Evolutionary conservation across 495 filamentous ascomycete species (phyloP), one percentile per base, ranked within the genome.

Genomic region (Annulohypoxylon bovei): DNA sequence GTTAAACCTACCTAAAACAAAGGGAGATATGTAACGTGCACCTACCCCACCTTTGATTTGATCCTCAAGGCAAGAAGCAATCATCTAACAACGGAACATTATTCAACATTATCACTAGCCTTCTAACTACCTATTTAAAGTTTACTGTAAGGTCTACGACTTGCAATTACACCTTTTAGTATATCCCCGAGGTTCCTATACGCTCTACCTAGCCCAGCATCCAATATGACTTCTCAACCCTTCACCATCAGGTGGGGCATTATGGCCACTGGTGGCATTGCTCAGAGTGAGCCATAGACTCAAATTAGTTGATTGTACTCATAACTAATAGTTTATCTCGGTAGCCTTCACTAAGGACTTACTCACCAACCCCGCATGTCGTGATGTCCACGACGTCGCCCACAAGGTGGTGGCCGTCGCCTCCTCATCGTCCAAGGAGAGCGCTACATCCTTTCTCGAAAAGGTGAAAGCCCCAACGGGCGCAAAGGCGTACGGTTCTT

Each of bases 391-490:
- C 63, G 93, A 97, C 73, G 82, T 98, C 72, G 82, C 84, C 44
- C 95, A 98, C 83, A 85, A 87, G 75, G 82, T 98, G 53, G 86
- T 88, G 23, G 95, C 94, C 22, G 95, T 89, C 18, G 92, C 94
- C 42, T 96, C 93, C 16, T 95, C 92, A 9, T 89, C 88, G 30
- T 92, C 92, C 52, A 78, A 82, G 50, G 81, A 87, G 7, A 87
- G 88, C 40, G 93, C 94, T 6, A 80, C 83, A 49, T 79, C 88
- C 40, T 98, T 98, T 81, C 87, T 97, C 71, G 73, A 83, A 30
- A 85, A 89, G 37, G 81, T 90, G 52, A 84, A 86, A 49, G 89
- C 88, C 22, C 90, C 92, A 8, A 77, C 77, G 33, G 79, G 85
- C 20, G 90, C 92, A 55, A 89, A 88, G 60, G 88, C 93, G 3